A percentile compares a stretch with the other conserved stretches of the same genome.
These are phyloP conservation scores for Mycena indigotica DNA, from an alignment of 768 basidiomycete species.

Conservation along the genomic window DNA sequence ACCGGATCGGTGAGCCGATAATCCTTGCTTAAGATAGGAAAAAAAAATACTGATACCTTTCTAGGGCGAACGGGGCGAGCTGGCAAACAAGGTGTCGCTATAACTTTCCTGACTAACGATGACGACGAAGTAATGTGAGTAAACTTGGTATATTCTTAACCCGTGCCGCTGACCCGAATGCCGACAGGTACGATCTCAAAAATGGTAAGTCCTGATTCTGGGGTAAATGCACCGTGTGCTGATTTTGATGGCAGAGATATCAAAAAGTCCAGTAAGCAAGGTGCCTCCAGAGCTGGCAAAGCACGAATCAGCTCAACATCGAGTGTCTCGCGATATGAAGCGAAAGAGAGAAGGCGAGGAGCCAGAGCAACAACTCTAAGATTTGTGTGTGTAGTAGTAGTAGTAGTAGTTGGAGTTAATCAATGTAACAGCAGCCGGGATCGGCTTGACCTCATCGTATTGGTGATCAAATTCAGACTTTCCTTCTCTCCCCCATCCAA, in stretches of 20 bases:
- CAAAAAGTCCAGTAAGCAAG: slow-evolving; percentile 91
- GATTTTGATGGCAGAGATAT: slow-evolving; percentile 64
- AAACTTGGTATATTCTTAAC: slow-evolving; percentile 16
- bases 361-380: slow-evolving; percentile 44
- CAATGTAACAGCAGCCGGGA: not conserved
- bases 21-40: no score
- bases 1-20: slow-evolving; percentile 81
- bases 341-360: slow-evolving; percentile 87
- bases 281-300: slow-evolving; percentile 85
- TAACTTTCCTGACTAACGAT: slow-evolving; percentile 95
- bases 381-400: not conserved
- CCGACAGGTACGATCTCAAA: slow-evolving; percentile 88
- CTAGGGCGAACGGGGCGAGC: slow-evolving; percentile 96
- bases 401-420: not conserved
- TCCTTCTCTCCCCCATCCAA: not conserved
- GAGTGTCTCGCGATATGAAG: slow-evolving; percentile 93
- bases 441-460: not conserved
- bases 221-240: slow-evolving; percentile 14
- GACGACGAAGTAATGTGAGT: slow-evolving; percentile 96
- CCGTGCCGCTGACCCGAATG: slow-evolving; percentile 1
- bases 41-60: no score
- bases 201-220: slow-evolving; percentile 58
- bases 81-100: slow-evolving; percentile 89
- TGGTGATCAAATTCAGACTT: not conserved
- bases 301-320: slow-evolving; percentile 90